Conservation (phyloP, 176 grass and related monocot genomes). For the Carex cristatella region DNA sequence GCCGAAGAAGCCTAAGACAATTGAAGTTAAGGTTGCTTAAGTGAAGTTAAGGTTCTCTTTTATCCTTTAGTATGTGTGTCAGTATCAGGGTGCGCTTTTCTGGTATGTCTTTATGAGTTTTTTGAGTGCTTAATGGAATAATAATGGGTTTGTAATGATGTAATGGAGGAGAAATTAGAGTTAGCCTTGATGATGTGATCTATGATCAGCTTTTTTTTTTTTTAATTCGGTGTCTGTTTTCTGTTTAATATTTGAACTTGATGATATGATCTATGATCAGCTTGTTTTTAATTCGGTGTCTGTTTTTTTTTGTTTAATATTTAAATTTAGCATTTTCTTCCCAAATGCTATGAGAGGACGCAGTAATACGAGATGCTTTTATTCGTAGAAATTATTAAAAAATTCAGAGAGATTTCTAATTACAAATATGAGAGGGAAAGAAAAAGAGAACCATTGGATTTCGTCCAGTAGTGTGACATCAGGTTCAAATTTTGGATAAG, state of each 20-base stretch:
- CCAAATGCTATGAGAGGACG: too few species aligned
- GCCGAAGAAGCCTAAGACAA: conserved; percentile 82
- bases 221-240: background rate
- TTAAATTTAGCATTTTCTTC: background rate
- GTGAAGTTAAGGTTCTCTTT: background rate
- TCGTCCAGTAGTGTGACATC: too few species aligned
- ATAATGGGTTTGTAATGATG: background rate
- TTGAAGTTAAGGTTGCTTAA: conserved; percentile 66
- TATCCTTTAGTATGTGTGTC: background rate
- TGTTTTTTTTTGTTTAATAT: background rate
- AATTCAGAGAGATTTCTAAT: too few species aligned
- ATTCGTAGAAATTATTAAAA: too few species aligned
- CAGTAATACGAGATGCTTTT: too few species aligned
- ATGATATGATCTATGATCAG: background rate
- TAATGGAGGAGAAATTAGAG: background rate
- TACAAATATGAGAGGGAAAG: too few species aligned
- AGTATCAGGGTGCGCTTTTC: background rate
- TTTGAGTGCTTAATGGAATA: background rate
- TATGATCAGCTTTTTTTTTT: background rate
- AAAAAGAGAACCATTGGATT: too few species aligned
- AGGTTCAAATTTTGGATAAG: too few species aligned
- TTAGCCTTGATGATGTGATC: background rate
- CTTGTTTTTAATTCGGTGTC: background rate
- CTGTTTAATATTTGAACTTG: background rate
- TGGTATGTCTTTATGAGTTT: background rate